These are phyloP conservation scores for Geosmithia flava DNA, from an alignment of 2,329 filamentous ascomycete species.

Conservation along the genomic window DNA sequence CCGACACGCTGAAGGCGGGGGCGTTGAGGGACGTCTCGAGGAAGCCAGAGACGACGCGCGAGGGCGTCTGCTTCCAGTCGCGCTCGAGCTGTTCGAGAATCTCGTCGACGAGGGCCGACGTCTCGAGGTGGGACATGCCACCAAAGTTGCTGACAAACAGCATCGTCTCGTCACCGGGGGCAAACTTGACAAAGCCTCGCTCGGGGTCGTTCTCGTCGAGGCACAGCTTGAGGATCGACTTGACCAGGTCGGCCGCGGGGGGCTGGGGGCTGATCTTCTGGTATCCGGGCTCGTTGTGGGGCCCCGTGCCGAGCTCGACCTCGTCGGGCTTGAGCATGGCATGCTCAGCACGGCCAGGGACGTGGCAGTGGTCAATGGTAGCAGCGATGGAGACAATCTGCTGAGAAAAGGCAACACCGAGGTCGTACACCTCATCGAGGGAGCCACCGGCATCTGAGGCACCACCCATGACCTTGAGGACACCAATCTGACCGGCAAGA, in stretches of 20 bases:
- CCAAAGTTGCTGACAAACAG: conserved; percentile 48
- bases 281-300: conserved; percentile 54
- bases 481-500: conserved; percentile 47
- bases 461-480: conserved; percentile 44
- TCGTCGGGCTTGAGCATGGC: conserved; percentile 34
- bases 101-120: conserved; percentile 41
- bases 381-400: conserved; percentile 45
- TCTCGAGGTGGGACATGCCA: conserved; percentile 43
- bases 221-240: conserved; percentile 45
- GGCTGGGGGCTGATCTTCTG: conserved; percentile 40
- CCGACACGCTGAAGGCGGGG: conserved; percentile 55
- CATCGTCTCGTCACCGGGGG: conserved; percentile 31
- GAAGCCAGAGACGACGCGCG: conserved; percentile 47
- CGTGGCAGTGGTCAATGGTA: conserved; percentile 48
- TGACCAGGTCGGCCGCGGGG: conserved; percentile 33
- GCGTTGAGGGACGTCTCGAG: conserved; percentile 64
- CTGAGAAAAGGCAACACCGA: conserved; percentile 34
- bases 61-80: conserved; percentile 35
- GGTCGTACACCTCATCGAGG: conserved; percentile 35
- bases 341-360: conserved; percentile 37
- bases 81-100: conserved; percentile 33
- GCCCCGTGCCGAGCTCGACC: conserved; percentile 53
- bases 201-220: conserved; percentile 43
- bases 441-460: conserved; percentile 32
- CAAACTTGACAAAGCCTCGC: conserved; percentile 36